These are phyloP conservation scores for Mrakia blollopis DNA, from an alignment of 768 basidiomycete genomes.

Conservation along the genomic window DNA sequence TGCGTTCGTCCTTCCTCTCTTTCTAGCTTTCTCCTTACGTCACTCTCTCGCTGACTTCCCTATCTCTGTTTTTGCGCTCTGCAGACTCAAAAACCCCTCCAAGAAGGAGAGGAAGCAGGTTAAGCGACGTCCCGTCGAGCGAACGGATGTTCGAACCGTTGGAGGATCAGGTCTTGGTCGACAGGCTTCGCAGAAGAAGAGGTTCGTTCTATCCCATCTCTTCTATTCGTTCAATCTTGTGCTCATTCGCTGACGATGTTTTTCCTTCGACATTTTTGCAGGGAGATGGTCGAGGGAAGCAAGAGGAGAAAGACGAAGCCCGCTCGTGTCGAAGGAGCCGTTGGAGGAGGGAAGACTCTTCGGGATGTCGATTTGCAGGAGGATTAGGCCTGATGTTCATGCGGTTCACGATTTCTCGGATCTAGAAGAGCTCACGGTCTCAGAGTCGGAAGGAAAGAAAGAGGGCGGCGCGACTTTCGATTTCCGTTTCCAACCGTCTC, in stretches of 20 bases:
- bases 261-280: constrained; percentile 39
- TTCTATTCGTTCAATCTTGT: constrained; percentile 11
- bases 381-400: too few relatives aligned
- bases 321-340: constrained; percentile 24
- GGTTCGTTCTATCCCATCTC: constrained; percentile 37
- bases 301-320: constrained; percentile 58
- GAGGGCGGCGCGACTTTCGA: too few relatives aligned
- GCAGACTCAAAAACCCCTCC: constrained; percentile 73
- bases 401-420: too few relatives aligned
- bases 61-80: not conserved
- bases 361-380: not conserved
- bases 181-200: constrained; percentile 39
- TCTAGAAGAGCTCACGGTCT: too few relatives aligned
- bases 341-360: not conserved
- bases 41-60: too few relatives aligned
- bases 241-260: not conserved
- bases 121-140: constrained; percentile 60
- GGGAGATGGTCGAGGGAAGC: constrained; percentile 74
- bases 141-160: constrained; percentile 62
- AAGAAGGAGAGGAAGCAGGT: constrained; percentile 80
- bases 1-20: constrained; percentile 44
- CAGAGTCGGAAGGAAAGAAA: too few relatives aligned
- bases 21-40: not conserved
- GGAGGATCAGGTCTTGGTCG: constrained; percentile 44
- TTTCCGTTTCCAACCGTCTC: too few relatives aligned